These are phyloP conservation scores for Cercospora sojina DNA, from an alignment of 2,329 filamentous ascomycete genomes.

Conservation along the genomic window DNA sequence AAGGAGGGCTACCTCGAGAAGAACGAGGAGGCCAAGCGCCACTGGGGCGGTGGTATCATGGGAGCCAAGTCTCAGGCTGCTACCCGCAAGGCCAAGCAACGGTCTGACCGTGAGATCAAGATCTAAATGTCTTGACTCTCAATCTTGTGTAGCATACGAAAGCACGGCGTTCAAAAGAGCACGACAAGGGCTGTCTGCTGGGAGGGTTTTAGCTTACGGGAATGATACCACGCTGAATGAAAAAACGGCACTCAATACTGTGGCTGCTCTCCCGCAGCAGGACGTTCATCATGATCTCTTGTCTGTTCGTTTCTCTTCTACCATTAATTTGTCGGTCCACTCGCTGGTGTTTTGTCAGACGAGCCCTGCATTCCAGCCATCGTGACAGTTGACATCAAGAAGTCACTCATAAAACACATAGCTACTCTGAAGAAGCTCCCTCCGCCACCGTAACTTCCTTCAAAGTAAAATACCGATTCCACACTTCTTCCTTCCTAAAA, in stretches of 20 bases:
- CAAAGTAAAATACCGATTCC: slow-evolving; percentile 20
- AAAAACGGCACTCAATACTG: slow-evolving; percentile 23
- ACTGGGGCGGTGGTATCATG: slow-evolving; percentile 99
- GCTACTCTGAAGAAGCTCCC: background rate
- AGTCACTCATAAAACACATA: background rate
- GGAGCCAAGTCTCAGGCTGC: slow-evolving; percentile 82
- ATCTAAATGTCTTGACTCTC: slow-evolving; percentile 61
- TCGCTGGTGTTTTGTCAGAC: background rate
- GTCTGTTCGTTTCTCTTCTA: slow-evolving; percentile 12
- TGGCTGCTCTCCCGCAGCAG: slow-evolving; percentile 29
- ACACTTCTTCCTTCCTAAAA: slow-evolving; percentile 18
- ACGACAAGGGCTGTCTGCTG: slow-evolving; percentile 26
- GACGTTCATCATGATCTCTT: slow-evolving; percentile 14
- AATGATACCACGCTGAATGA: slow-evolving; percentile 29
- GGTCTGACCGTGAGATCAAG: slow-evolving; percentile 92
- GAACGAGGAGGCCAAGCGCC: slow-evolving; percentile 84
- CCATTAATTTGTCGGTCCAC: background rate
- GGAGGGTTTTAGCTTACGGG: slow-evolving; percentile 22
- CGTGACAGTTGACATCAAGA: background rate
- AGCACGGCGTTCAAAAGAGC: slow-evolving; percentile 26
- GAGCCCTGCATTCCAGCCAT: background rate
- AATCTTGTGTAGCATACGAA: slow-evolving; percentile 19
- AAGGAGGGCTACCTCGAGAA: slow-evolving; percentile 98
- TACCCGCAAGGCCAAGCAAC: slow-evolving; percentile 88
- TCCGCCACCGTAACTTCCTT: slow-evolving; percentile 11